Evolutionary conservation across 768 basidiomycete genomes (phyloP).

Genomic region (Pleurotus eryngii): DNA sequence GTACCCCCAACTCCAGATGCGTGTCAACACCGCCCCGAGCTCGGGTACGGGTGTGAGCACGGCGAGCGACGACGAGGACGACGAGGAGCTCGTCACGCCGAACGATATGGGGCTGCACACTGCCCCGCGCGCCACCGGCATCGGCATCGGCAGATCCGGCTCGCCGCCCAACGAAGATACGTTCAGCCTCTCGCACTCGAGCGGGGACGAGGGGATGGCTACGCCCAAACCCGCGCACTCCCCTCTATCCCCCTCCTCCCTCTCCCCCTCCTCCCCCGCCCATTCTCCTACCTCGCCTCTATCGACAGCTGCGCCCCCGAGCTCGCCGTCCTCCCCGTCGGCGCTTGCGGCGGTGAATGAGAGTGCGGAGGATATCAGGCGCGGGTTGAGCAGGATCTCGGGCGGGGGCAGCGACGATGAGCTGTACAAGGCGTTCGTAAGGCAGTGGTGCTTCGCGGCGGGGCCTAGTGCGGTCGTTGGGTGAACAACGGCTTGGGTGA

Average conservation of each 20-base stretch:
- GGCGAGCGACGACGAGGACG: background rate
- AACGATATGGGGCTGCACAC: background rate
- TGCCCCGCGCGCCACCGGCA: background rate
- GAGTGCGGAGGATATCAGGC: background rate
- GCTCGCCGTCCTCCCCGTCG: no score
- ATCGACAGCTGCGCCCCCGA: background rate
- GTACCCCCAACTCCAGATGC: no score
- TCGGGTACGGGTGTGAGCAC: background rate
- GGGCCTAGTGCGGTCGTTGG: conserved; percentile 13
- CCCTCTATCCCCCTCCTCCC: no score
- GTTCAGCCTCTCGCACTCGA: background rate
- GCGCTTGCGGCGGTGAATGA: background rate
- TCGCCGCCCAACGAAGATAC: background rate
- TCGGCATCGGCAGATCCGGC: background rate
- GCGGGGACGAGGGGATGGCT: background rate
- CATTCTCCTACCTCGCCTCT: background rate
- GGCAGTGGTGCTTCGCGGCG: conserved; percentile 69
- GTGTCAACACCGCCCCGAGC: no score
- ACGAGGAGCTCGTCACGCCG: conserved; percentile 3
- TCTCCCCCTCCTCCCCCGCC: no score
- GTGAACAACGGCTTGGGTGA: background rate
- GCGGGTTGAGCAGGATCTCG: conserved; percentile 4
- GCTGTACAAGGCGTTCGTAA: conserved; percentile 57
- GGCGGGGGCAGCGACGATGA: conserved; percentile 18
- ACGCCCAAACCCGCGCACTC: background rate